Evolutionary conservation across 164 flowering plant genomes (phyloP).

Genomic region (Nelumbo lutea): DNA sequence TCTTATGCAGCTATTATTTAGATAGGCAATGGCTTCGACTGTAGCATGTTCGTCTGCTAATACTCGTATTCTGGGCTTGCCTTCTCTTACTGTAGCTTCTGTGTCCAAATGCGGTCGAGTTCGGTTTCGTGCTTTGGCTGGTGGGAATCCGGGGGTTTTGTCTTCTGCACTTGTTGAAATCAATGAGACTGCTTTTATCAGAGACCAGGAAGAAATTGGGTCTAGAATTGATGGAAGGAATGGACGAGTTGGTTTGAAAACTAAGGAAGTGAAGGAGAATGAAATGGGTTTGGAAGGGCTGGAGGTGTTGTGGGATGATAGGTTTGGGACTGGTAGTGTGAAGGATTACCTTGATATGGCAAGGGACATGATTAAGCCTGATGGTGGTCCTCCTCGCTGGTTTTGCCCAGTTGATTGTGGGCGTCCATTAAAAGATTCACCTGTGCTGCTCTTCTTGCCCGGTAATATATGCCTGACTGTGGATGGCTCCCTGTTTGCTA

Average conservation of each 20-base stretch:
- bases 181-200: slow-evolving; percentile 24
- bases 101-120: slow-evolving; percentile 16
- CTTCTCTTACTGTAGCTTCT: slow-evolving; percentile 17
- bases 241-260: slow-evolving; percentile 18
- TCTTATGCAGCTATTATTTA: background rate
- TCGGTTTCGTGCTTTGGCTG: slow-evolving; percentile 16
- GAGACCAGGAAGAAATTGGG: slow-evolving; percentile 24
- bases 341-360: slow-evolving; percentile 60
- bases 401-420: slow-evolving; percentile 67
- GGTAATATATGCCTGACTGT: slow-evolving; percentile 34
- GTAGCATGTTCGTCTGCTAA: background rate
- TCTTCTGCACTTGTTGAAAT: slow-evolving; percentile 23
- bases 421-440: slow-evolving; percentile 48
- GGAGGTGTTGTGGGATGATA: slow-evolving; percentile 72
- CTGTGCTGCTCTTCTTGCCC: slow-evolving; percentile 70
- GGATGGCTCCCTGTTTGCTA: background rate
- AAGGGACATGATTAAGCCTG: slow-evolving; percentile 45
- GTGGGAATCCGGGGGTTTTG: slow-evolving; percentile 22
- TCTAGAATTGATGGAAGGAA: slow-evolving; percentile 28
- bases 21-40: slow-evolving; percentile 6
- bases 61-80: slow-evolving; percentile 4
- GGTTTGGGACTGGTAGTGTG: slow-evolving; percentile 54
- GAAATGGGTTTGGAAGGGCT: slow-evolving; percentile 19
- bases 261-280: slow-evolving; percentile 10
- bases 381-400: slow-evolving; percentile 83